phyloP scores from a whole-genome alignment of 106 monocot genomes.

The Agapanthus africanus region DNA sequence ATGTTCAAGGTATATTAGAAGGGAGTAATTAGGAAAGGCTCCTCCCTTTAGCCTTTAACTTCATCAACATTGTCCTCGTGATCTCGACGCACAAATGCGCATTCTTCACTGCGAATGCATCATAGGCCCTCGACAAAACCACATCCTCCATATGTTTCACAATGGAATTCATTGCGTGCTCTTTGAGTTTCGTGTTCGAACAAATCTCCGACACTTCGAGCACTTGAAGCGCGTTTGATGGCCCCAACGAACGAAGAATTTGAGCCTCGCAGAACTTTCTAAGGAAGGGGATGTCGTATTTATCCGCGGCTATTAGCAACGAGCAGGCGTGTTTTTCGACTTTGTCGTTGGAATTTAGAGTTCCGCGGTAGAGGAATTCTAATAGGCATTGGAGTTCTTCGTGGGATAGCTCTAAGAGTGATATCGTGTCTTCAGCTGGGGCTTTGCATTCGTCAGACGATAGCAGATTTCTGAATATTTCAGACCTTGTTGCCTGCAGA shows the following conservation, averaged over 20 bases:
- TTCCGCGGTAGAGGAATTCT: slow-evolving; percentile 69
- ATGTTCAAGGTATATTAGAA: too few relatives aligned
- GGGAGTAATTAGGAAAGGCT: too few relatives aligned
- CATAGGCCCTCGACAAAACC: slow-evolving; percentile 46
- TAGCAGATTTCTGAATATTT: slow-evolving; percentile 49
- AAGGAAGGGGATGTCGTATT: slow-evolving; percentile 60
- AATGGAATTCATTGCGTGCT: slow-evolving; percentile 40
- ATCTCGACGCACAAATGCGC: slow-evolving; percentile 63
- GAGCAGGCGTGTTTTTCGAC: slow-evolving; percentile 18
- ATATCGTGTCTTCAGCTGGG: slow-evolving; percentile 38
- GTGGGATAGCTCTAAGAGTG: slow-evolving; percentile 59
- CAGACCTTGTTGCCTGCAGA: slow-evolving; percentile 47
- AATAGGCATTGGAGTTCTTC: slow-evolving; percentile 51
- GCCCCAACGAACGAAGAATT: slow-evolving; percentile 26
- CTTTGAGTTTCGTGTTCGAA: slow-evolving; percentile 26
- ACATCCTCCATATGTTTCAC: slow-evolving; percentile 38
- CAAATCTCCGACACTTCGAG: slow-evolving; percentile 61
- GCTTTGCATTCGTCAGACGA: slow-evolving; percentile 59
- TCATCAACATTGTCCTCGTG: slow-evolving; percentile 40
- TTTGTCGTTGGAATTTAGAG: slow-evolving; percentile 11
- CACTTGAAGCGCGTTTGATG: slow-evolving; percentile 41
- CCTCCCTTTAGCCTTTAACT: slow-evolving; percentile 18
- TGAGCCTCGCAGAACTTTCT: slow-evolving; percentile 34
- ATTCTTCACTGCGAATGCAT: slow-evolving; percentile 52
- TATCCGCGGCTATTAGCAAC: slow-evolving; percentile 51